Evolutionary conservation across 2,329 filamentous ascomycete genomes (phyloP), one percentile per base, ranked within the genome.

Genomic region (Penicillium sp.): DNA sequence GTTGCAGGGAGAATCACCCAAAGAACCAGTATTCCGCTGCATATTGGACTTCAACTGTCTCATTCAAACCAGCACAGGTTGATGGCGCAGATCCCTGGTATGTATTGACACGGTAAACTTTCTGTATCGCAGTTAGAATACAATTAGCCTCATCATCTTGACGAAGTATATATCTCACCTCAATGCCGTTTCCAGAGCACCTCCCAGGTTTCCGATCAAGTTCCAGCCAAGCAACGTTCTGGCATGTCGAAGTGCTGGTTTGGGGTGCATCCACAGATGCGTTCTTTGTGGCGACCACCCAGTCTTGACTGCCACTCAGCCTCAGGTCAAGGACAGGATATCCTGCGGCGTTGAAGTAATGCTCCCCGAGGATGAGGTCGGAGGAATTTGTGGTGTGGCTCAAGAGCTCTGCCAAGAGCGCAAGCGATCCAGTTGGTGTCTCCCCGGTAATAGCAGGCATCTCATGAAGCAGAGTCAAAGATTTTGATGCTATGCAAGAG

Each of bases 1-100:
- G 2, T 23, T 42, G n/a, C n/a, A 42, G 19, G 3, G 10, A 14
- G 1, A 6, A 39, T 72, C 55, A 72, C 19, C 69, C 74, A 58
- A 75, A 79, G 25, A 78, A 76, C 75, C 74, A 78, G 57, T 78
- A 78, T 62, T 78, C 72, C 6, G 77, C 75, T 6, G 73, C 67
- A 66, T 79, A 79, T 21, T 73, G 67, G 23, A 76, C 68, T 50
- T 71, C 57, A 31, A 77, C 64, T 0, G 64, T 70, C 4, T 64
- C 58, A 8, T 66, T 49, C 54, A 72, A 69, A 7, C 67, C 66
- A 29, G 65, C 58, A 61, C 77, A 79, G 0, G 69, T 71, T 27
- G 61, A 58, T 23, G 76, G 75, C 13, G 74, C 51, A 10, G 61
- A 57, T 10, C 77, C 77, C 11, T 70, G 69, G 10, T 69, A 69